Conservation (phyloP, 73 alveolate species). For the Paramecium octaurelia region DNA sequence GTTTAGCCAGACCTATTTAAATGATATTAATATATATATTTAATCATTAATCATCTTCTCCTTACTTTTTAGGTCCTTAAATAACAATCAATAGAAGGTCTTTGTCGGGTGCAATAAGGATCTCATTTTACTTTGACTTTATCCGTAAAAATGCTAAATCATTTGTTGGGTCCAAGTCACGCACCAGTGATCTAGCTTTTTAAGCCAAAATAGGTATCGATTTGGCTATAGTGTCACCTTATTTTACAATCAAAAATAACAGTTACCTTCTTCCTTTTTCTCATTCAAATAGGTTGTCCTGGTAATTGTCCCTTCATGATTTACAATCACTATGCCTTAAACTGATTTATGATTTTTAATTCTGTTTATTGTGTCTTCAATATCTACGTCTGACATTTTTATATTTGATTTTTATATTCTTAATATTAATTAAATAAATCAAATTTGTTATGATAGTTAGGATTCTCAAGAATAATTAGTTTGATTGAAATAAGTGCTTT, state of each 20-base stretch:
- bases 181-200: slow-evolving; percentile 82
- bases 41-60: slow-evolving; percentile 55
- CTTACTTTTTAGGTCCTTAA: slow-evolving; percentile 75
- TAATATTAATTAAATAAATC: not conserved
- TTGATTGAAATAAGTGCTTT: not conserved
- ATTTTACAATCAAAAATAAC: not conserved
- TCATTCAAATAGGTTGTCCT: slow-evolving; percentile 43
- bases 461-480: not conserved
- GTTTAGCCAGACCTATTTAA: not conserved
- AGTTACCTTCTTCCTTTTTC: slow-evolving; percentile 24
- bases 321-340: slow-evolving; percentile 34
- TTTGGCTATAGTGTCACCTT: slow-evolving; percentile 46
- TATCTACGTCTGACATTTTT: slow-evolving; percentile 32
- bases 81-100: slow-evolving; percentile 90
- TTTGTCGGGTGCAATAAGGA: slow-evolving; percentile 97
- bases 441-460: not conserved
- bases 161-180: slow-evolving; percentile 87
- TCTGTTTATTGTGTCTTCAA: slow-evolving; percentile 55
- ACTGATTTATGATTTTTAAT: slow-evolving; percentile 57
- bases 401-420: not conserved
- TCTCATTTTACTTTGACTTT: slow-evolving; percentile 93
- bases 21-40: not conserved
- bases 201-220: slow-evolving; percentile 74
- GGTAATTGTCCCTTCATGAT: slow-evolving; percentile 45
- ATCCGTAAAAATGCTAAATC: slow-evolving; percentile 95